A percentile compares a stretch with the other conserved stretches of the same genome.
Evolutionary conservation across 176 grass and related monocot genomes (phyloP).

Genomic region (Calamus simplicifolius): DNA sequence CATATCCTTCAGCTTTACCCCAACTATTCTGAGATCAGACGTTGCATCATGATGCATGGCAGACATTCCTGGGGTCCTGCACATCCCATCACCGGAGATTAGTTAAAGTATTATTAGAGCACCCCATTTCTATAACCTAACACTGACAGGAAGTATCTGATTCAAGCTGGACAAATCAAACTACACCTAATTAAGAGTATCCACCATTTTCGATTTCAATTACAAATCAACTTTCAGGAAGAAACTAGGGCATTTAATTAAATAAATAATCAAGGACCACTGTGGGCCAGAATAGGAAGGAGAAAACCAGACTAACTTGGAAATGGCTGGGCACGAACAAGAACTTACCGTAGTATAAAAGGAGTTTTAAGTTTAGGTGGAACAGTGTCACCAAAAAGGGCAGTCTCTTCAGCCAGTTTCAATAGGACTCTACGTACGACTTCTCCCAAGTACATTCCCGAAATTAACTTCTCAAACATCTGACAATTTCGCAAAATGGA

Average conservation of each 20-base stretch:
- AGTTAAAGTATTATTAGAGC: no score
- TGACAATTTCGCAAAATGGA: slow-evolving; percentile 22
- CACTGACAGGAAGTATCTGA: no score
- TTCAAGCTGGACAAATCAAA: no score
- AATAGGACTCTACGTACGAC: slow-evolving; percentile 69
- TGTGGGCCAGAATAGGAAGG: no score
- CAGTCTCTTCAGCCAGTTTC: slow-evolving; percentile 46
- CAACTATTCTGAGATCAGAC: slow-evolving; percentile 5
- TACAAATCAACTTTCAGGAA: no score
- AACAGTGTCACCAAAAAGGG: slow-evolving; percentile 42
- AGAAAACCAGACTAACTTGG: neutral
- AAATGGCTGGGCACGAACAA: neutral
- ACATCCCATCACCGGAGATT: neutral
- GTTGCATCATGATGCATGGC: slow-evolving; percentile 7
- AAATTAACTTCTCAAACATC: slow-evolving; percentile 88
- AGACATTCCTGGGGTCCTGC: neutral
- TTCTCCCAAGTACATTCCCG: slow-evolving; percentile 83
- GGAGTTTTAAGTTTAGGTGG: slow-evolving; percentile 44
- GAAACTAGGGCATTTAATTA: neutral
- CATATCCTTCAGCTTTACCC: slow-evolving; percentile 1
- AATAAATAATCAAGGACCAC: neutral
- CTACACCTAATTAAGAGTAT: no score
- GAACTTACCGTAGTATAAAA: slow-evolving; percentile 49
- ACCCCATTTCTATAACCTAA: no score
- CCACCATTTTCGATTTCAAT: no score